These are phyloP conservation scores for Vickermania spadyakhi DNA, from an alignment of 208 protist species.

Conservation along the genomic window DNA sequence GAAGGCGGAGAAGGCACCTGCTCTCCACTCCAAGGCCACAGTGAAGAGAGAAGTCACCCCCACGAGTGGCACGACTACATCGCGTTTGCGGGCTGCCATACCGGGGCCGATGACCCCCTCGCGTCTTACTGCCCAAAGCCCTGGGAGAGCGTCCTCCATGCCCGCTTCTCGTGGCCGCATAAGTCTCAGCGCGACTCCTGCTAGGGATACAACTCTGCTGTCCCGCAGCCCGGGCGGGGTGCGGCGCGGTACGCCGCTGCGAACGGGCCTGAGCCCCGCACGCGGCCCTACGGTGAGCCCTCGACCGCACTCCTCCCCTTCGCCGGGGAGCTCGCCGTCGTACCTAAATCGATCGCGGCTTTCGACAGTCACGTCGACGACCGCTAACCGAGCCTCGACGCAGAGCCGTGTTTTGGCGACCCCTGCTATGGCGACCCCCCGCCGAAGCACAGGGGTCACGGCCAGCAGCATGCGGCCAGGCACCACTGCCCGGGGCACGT, in stretches of 20 bases:
- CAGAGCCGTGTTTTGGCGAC: background rate
- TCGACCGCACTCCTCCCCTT: background rate
- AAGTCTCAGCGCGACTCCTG: background rate
- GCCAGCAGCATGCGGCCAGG: constrained; percentile 13
- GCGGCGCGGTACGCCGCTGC: constrained; percentile 8
- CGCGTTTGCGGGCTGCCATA: too few relatives aligned
- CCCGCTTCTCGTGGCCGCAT: background rate
- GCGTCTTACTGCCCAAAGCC: constrained; percentile 5
- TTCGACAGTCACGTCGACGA: too few relatives aligned
- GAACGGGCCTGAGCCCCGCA: background rate
- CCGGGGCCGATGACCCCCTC: constrained; percentile 3
- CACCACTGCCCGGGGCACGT: constrained; percentile 17
- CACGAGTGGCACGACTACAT: too few relatives aligned
- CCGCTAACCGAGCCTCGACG: background rate
- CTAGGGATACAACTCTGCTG: constrained; percentile 11
- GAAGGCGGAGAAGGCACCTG: constrained; percentile 42
- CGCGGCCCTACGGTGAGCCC: background rate
- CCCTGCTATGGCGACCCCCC: background rate
- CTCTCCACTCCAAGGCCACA: constrained; percentile 11
- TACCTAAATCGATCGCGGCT: background rate
- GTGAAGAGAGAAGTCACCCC: too few relatives aligned
- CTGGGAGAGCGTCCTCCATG: constrained; percentile 10
- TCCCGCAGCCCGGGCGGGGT: constrained; percentile 13
- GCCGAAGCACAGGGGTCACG: constrained; percentile 22
- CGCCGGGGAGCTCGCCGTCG: background rate